Evolutionary conservation across 768 basidiomycete genomes (phyloP).

Genomic region (Pleurotus ostreatus): DNA sequence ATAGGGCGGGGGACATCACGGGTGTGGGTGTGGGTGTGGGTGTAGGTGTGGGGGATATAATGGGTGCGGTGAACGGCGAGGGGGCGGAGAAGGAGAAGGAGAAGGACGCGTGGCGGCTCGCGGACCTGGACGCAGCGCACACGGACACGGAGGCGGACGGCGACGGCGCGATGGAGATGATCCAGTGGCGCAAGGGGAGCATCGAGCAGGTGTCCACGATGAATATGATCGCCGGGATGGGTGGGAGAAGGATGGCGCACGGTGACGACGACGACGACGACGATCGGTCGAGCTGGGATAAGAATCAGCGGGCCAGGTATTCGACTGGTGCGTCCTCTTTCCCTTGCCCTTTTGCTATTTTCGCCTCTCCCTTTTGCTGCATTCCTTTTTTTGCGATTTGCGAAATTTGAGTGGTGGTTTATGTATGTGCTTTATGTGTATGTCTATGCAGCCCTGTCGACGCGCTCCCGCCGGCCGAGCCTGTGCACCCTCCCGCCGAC

Average conservation of each 20-base stretch:
- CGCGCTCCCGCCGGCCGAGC: slow-evolving; percentile 19
- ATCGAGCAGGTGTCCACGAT: background rate
- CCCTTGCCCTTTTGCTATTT: background rate
- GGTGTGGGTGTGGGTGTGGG: too few relatives aligned
- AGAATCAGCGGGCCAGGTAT: background rate
- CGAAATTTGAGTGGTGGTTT: too few relatives aligned
- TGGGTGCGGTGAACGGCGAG: background rate
- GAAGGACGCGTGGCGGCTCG: slow-evolving; percentile 3
- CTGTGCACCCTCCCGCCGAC: slow-evolving; percentile 33
- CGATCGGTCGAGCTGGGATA: slow-evolving; percentile 4
- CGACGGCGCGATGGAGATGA: slow-evolving; percentile 8
- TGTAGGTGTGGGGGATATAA: background rate
- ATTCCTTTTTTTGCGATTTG: too few relatives aligned
- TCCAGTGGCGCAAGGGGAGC: slow-evolving; percentile 2
- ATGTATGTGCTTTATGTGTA: too few relatives aligned
- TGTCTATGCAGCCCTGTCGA: slow-evolving; percentile 4
- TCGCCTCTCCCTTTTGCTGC: too few relatives aligned
- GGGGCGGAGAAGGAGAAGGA: slow-evolving; percentile 1
- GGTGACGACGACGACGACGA: slow-evolving; percentile 7
- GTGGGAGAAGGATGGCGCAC: background rate
- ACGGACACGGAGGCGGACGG: background rate
- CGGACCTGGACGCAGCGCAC: slow-evolving; percentile 4
- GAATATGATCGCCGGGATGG: too few relatives aligned
- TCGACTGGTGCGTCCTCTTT: slow-evolving; percentile 7
- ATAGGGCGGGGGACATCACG: too few relatives aligned